phyloP scores from a whole-genome alignment of 805 yeast genomes.

The Candida coquimbonensis region DNA sequence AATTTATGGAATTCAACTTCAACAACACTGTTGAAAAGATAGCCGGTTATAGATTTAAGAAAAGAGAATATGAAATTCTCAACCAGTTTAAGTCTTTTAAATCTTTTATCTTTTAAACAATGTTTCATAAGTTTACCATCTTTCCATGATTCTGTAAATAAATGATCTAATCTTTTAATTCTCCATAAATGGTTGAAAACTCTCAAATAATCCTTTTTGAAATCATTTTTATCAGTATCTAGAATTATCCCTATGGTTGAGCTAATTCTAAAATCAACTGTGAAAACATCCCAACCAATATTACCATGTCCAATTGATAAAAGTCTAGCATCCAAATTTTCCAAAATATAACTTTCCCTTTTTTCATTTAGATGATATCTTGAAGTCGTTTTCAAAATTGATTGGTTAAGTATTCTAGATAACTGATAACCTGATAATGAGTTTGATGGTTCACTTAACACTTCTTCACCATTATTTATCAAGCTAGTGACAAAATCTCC shows the following conservation, averaged over 20 bases:
- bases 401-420: constrained; percentile 55
- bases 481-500: constrained; percentile 79
- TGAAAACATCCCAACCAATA: constrained; percentile 89
- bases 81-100: constrained; percentile 25
- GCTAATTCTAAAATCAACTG: constrained; percentile 63
- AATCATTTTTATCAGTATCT: constrained; percentile 36
- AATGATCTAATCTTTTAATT: constrained; percentile 52
- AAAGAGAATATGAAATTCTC: constrained; percentile 28
- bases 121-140: constrained; percentile 26
- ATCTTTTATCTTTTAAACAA: constrained; percentile 19
- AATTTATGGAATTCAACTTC: constrained; percentile 25
- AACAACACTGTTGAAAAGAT: constrained; percentile 26
- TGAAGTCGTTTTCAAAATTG: constrained; percentile 50
- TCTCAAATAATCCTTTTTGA: constrained; percentile 57
- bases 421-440: constrained; percentile 58
- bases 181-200: constrained; percentile 85
- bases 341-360: constrained; percentile 31
- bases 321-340: constrained; percentile 74
- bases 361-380: constrained; percentile 30
- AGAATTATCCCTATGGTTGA: constrained; percentile 51
- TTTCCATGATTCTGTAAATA: constrained; percentile 45
- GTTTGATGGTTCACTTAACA: constrained; percentile 57
- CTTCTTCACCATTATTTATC: constrained; percentile 43
- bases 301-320: constrained; percentile 67
- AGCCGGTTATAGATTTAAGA: constrained; percentile 25